phyloP scores from a whole-genome alignment of 805 yeast genomes.

The Kuraishia floccosa region DNA sequence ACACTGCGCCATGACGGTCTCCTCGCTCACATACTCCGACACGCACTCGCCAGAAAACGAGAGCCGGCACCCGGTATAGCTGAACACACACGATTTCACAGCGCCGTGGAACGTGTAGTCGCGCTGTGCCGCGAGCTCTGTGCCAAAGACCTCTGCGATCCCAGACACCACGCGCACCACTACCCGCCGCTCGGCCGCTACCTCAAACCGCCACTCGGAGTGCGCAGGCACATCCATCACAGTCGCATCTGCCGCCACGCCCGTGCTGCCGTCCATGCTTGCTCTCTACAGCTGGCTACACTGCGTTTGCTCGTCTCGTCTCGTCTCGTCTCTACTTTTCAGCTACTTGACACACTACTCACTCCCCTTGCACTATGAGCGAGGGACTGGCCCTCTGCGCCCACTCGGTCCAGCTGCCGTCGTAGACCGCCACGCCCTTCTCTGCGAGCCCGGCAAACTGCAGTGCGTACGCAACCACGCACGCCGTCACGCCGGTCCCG shows the following conservation, averaged over 20 bases:
- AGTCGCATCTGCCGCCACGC: conserved; percentile 4
- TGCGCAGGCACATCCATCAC: conserved; percentile 14
- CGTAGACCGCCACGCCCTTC: conserved; percentile 49
- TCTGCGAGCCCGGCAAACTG: conserved; percentile 37
- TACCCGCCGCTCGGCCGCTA: conserved; percentile 34
- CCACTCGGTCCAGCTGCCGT: conserved; percentile 90
- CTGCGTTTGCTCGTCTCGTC: too few relatives aligned
- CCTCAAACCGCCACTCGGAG: conserved; percentile 73
- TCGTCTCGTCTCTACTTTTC: too few relatives aligned
- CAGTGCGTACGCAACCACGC: conserved; percentile 69
- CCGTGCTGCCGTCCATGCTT: too few relatives aligned
- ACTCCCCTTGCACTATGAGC: too few relatives aligned
- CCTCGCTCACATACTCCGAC: conserved; percentile 60
- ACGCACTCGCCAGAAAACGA: conserved; percentile 31
- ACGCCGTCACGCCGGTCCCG: conserved; percentile 95
- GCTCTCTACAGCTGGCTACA: neutral
- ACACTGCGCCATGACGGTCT: conserved; percentile 52
- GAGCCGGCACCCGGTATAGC: conserved; percentile 57
- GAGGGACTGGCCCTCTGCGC: conserved; percentile 70
- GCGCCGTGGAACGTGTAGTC: conserved; percentile 46
- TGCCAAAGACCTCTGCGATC: conserved; percentile 83
- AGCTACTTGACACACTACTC: too few relatives aligned
- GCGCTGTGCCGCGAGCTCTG: conserved; percentile 70
- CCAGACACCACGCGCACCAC: conserved; percentile 50
- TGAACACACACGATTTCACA: conserved; percentile 39